Percentiles rank a stretch among this genome's conserved stretches.
Evolutionary conservation across 169 alveolate species (phyloP).

Genomic region (Plasmodium chabaudi): DNA sequence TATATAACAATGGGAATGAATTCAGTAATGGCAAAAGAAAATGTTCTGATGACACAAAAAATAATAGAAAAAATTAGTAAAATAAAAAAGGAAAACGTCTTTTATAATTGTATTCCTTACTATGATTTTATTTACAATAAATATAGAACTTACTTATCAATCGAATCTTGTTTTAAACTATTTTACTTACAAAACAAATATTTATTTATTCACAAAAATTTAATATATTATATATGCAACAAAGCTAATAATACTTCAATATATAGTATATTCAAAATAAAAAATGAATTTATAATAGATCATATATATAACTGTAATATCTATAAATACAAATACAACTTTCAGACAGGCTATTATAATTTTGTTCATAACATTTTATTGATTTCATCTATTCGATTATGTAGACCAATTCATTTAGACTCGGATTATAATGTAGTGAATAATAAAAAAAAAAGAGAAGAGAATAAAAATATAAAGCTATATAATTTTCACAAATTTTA

Average conservation of each 20-base stretch:
- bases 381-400: conserved; percentile 32
- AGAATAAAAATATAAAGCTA: conserved; percentile 25
- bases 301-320: conserved; percentile 66
- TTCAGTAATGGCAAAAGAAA: background rate
- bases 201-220: conserved; percentile 31
- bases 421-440: no score
- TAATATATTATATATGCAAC: conserved; percentile 23
- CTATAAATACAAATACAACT: conserved; percentile 48
- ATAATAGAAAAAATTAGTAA: conserved; percentile 52
- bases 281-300: conserved; percentile 36
- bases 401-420: conserved; percentile 20
- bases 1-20: background rate
- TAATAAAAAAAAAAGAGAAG: conserved; percentile 4
- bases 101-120: conserved; percentile 35
- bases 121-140: conserved; percentile 34
- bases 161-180: conserved; percentile 45
- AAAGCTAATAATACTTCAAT: conserved; percentile 38
- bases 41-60: conserved; percentile 15
- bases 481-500: conserved; percentile 40
- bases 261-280: conserved; percentile 17
- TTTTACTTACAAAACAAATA: conserved; percentile 63
- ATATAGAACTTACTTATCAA: conserved; percentile 21
- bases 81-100: conserved; percentile 42
- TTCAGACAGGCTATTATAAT: conserved; percentile 25
- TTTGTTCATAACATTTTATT: conserved; percentile 54